Conservation (phyloP, 208 protist genomes). For the Acanthamoeba triangularis region DNA sequence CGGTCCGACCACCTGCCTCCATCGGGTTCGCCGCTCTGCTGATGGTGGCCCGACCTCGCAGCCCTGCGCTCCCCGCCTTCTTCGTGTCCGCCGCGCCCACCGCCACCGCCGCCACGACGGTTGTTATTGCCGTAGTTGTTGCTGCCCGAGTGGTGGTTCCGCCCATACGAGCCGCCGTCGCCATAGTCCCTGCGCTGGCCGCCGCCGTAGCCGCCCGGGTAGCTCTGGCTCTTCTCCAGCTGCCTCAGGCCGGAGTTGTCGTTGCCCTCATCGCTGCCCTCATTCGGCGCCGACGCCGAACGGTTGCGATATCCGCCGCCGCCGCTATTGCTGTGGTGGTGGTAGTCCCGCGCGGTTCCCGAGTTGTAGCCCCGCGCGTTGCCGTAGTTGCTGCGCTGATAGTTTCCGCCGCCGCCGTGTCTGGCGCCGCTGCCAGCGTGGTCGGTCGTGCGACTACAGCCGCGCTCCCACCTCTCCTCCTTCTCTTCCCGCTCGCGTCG, state of each 20-base stretch:
- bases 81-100: not conserved
- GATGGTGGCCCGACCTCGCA: not conserved
- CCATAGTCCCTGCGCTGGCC: not conserved
- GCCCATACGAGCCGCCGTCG: not conserved
- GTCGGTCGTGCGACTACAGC: not conserved
- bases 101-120: no score
- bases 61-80: not conserved
- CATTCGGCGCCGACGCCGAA: not conserved
- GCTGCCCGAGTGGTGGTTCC: not conserved
- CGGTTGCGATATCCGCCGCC: not conserved
- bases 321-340: not conserved
- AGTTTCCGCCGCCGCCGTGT: no score
- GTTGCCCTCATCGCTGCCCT: not conserved
- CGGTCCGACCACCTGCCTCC: not conserved
- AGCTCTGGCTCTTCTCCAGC: no score
- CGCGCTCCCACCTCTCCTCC: conserved; percentile 12
- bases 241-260: no score
- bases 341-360: not conserved
- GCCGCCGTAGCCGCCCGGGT: not conserved
- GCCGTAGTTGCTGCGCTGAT: not conserved
- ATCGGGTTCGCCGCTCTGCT: not conserved
- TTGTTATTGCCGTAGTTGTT: no score
- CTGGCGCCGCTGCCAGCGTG: no score
- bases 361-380: not conserved
- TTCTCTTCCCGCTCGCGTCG: not conserved